Conservation (phyloP, 805 yeast species). For the Ogataea saltuana region DNA sequence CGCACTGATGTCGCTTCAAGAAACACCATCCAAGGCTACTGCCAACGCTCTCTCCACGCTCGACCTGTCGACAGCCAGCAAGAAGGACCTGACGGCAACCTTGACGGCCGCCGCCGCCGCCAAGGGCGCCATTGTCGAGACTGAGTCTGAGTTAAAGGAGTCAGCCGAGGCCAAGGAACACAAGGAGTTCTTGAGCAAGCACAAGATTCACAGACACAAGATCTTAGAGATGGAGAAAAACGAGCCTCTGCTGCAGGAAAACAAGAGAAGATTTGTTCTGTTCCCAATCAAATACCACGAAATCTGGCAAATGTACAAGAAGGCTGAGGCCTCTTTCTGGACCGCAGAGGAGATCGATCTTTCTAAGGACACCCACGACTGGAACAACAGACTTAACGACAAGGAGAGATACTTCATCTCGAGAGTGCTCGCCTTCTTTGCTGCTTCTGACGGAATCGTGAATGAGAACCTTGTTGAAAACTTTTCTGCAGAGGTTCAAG, state of each 20-base stretch:
- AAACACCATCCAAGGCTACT: constrained; percentile 71
- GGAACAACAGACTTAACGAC: constrained; percentile 86
- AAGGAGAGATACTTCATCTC: constrained; percentile 93
- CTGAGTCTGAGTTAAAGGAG: constrained; percentile 12
- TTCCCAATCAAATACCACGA: constrained; percentile 97
- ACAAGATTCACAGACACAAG: constrained; percentile 69
- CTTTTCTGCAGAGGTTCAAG: constrained; percentile 94
- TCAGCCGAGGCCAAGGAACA: constrained; percentile 42
- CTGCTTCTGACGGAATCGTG: constrained; percentile 98
- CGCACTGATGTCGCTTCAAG: constrained; percentile 50
- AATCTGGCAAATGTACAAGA: constrained; percentile 98
- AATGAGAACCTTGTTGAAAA: constrained; percentile 97
- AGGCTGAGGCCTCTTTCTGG: constrained; percentile 99
- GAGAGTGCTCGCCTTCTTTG: constrained; percentile 93
- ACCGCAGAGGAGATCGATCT: constrained; percentile 98
- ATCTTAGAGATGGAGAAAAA: constrained; percentile 77
- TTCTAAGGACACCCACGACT: constrained; percentile 86
- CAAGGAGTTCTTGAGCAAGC: constrained; percentile 55
- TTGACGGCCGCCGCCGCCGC: constrained; percentile 44
- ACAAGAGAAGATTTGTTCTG: constrained; percentile 84
- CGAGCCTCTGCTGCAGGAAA: constrained; percentile 86
- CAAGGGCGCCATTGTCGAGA: constrained; percentile 28
- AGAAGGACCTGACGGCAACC: constrained; percentile 43
- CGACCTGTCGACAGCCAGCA: constrained; percentile 44
- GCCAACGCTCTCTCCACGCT: constrained; percentile 57